Percentiles rank a stretch among this genome's conserved stretches.
phyloP scores from a whole-genome alignment of 2,329 filamentous ascomycete species.

The Colletotrichum tanaceti region DNA sequence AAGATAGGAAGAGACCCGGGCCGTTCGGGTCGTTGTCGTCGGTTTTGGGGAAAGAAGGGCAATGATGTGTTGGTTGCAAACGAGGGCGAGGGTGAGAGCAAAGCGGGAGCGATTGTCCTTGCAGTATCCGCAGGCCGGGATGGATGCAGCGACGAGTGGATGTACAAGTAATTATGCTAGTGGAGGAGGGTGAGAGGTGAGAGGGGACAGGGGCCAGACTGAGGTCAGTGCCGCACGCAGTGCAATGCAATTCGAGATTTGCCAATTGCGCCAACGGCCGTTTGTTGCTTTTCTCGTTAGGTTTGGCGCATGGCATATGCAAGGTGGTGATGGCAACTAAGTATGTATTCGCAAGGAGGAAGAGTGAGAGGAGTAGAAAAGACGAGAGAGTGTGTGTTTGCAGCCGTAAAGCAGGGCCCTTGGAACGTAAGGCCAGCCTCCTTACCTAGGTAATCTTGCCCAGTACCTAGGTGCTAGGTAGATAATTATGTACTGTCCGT shows the following conservation, averaged over 20 bases:
- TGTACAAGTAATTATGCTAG: constrained; percentile 35
- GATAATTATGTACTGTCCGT: no score
- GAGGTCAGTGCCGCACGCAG: constrained; percentile 31
- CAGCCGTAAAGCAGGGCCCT: no score
- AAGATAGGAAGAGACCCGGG: constrained; percentile 4
- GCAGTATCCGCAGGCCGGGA: not conserved
- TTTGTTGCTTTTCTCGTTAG: not conserved
- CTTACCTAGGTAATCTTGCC: no score
- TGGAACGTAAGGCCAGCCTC: no score
- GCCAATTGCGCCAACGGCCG: constrained; percentile 12
- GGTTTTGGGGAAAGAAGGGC: constrained; percentile 1
- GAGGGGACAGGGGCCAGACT: constrained; percentile 20
- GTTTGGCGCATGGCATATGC: not conserved
- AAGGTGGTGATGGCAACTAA: not conserved
- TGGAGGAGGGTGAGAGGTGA: constrained; percentile 18
- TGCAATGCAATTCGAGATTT: constrained; percentile 9
- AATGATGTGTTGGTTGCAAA: not conserved
- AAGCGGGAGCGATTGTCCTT: no score
- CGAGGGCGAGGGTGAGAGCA: not conserved
- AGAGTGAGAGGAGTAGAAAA: not conserved
- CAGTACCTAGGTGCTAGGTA: no score
- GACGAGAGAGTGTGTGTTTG: not conserved
- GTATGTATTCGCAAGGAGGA: not conserved
- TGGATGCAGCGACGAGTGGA: constrained; percentile 7
- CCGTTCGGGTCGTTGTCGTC: not conserved